Percentiles rank a stretch among this genome's conserved stretches.
Conservation (phyloP, 306 rosid species). For the Vigna reflexopilosa region DNA sequence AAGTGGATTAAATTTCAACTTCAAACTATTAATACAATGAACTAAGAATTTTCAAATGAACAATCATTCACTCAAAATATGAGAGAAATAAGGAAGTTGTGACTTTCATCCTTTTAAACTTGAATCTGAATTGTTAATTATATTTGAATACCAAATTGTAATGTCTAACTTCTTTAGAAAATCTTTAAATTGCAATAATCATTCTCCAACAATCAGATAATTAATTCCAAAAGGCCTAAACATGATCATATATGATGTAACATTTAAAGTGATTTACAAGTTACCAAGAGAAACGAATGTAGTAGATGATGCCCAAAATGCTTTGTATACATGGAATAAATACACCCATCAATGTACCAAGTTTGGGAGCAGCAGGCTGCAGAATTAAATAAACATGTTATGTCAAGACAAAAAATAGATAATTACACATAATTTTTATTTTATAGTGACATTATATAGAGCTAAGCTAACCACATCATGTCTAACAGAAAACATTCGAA, state of each 20-base stretch:
- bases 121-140: no score
- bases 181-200: not conserved
- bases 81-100: no score
- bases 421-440: not conserved
- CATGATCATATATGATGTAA: slow-evolving; percentile 16
- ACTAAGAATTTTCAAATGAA: no score
- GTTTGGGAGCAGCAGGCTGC: slow-evolving; percentile 73
- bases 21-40: no score
- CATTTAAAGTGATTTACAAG: slow-evolving; percentile 46
- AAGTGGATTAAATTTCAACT: no score
- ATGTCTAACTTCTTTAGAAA: no score
- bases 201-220: slow-evolving; percentile 15
- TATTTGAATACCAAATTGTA: no score
- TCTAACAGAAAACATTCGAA: not conserved
- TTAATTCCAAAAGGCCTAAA: slow-evolving; percentile 5
- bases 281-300: slow-evolving; percentile 97
- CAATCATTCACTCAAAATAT: no score
- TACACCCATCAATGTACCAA: slow-evolving; percentile 98
- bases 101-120: no score
- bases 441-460: no score
- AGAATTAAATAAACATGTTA: slow-evolving; percentile 43
- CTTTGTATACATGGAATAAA: slow-evolving; percentile 95
- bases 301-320: slow-evolving; percentile 98
- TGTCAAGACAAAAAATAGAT: slow-evolving; percentile 27
- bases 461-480: no score